Evolutionary conservation across 345 rosid genomes (phyloP).

Genomic region (Boechera divaricarpa): DNA sequence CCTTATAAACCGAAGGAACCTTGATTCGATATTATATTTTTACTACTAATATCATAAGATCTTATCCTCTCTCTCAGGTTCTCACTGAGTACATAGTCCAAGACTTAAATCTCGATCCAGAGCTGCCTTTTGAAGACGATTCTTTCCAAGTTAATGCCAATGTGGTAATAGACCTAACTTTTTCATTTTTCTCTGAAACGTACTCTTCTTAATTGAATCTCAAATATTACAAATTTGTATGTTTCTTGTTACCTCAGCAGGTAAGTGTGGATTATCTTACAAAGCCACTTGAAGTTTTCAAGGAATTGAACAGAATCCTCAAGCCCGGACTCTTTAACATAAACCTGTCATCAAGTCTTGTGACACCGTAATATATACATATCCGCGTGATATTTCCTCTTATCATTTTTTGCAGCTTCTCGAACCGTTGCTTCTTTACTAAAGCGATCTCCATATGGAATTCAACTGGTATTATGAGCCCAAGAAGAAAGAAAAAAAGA

Average conservation of each 20-base stretch:
- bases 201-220: neutral
- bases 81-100: slow-evolving; percentile 77
- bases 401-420: slow-evolving; percentile 59
- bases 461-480: slow-evolving; percentile 55
- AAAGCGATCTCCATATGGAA: slow-evolving; percentile 97
- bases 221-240: neutral
- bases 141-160: slow-evolving; percentile 85
- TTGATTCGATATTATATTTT: neutral
- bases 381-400: neutral
- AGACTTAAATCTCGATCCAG: slow-evolving; percentile 78
- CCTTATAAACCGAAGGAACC: no score
- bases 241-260: slow-evolving; percentile 47
- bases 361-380: neutral
- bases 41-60: neutral
- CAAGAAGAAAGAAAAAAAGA: no score
- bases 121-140: slow-evolving; percentile 82
- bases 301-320: slow-evolving; percentile 77
- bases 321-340: slow-evolving; percentile 59
- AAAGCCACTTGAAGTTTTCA: slow-evolving; percentile 81
- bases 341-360: slow-evolving; percentile 2
- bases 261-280: slow-evolving; percentile 91
- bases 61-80: slow-evolving; percentile 51
- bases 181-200: neutral
- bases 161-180: slow-evolving; percentile 57
- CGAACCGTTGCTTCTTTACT: slow-evolving; percentile 87